A percentile compares a stretch with the other conserved stretches of the same genome.
phyloP scores from a whole-genome alignment of 768 basidiomycete genomes.

The Inosperma sp. region DNA sequence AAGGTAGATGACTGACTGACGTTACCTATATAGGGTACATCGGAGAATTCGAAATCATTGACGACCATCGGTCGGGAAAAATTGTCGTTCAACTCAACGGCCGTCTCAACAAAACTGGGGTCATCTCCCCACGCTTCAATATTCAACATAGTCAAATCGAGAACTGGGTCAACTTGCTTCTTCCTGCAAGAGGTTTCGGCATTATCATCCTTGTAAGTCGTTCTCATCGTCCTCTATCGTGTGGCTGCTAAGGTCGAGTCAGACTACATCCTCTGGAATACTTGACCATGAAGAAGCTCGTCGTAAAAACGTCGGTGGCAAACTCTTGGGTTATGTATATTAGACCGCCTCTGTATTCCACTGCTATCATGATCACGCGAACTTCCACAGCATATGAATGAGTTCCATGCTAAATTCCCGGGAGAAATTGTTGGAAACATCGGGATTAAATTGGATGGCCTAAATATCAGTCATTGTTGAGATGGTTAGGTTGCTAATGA shows the following conservation, averaged over 20 bases:
- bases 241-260: not conserved
- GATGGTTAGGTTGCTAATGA: too few relatives aligned
- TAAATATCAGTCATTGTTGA: too few relatives aligned
- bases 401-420: too few relatives aligned
- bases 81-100: constrained; percentile 98
- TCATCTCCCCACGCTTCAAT: constrained; percentile 98
- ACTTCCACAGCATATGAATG: too few relatives aligned
- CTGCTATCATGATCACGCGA: too few relatives aligned
- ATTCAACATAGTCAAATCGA: constrained; percentile 90
- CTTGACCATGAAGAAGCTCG: constrained; percentile 99
- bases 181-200: constrained; percentile 95
- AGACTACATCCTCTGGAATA: constrained; percentile 98
- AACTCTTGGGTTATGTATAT: constrained; percentile 90
- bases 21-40: constrained; percentile 70
- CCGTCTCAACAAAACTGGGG: constrained; percentile 98
- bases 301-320: constrained; percentile 96
- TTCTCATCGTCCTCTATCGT: not conserved
- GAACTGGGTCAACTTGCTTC: constrained; percentile 93
- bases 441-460: too few relatives aligned
- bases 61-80: constrained; percentile 98
- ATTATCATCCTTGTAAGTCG: constrained; percentile 84
- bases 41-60: constrained; percentile 97
- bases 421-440: too few relatives aligned
- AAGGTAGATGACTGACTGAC: not conserved
- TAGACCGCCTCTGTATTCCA: constrained; percentile 32